Percentiles rank a stretch among this genome's conserved stretches.
These are phyloP conservation scores for Triangularia setosa DNA, from an alignment of 2,329 filamentous ascomycete species.

Conservation along the genomic window DNA sequence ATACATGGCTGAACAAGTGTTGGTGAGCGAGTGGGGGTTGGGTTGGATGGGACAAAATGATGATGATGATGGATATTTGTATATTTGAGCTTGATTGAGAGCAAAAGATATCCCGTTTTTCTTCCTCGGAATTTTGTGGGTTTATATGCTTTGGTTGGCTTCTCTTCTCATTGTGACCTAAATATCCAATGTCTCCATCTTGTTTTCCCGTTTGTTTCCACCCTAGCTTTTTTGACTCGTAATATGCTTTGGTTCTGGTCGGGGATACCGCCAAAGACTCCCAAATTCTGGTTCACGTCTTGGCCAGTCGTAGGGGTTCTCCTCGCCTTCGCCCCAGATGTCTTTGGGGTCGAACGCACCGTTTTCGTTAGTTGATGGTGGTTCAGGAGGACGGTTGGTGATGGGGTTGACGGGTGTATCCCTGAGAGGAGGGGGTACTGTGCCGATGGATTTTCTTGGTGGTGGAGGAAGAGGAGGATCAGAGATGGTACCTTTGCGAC, in stretches of 20 bases:
- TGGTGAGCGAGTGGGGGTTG: neutral
- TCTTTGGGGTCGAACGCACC: neutral
- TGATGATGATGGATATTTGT: neutral
- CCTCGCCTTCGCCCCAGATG: neutral
- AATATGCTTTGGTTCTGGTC: neutral
- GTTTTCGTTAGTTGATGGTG: neutral
- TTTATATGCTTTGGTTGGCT: neutral
- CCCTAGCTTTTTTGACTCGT: neutral
- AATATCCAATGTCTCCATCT: neutral
- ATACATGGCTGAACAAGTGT: neutral
- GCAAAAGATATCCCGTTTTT: neutral
- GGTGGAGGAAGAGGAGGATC: neutral
- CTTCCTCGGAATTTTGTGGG: neutral
- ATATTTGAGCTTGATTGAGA: neutral
- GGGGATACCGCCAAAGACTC: neutral
- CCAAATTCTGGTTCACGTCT: neutral
- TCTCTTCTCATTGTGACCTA: neutral
- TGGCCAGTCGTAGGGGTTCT: neutral
- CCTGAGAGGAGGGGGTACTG: neutral
- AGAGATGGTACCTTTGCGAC: neutral
- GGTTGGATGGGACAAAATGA: neutral
- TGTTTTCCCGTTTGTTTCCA: neutral
- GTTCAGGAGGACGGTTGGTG: neutral
- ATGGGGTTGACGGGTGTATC: neutral
- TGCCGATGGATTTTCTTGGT: neutral